These are phyloP conservation scores for Talaromyces sp. DNA, from an alignment of 2,329 filamentous ascomycete genomes.

Conservation along the genomic window DNA sequence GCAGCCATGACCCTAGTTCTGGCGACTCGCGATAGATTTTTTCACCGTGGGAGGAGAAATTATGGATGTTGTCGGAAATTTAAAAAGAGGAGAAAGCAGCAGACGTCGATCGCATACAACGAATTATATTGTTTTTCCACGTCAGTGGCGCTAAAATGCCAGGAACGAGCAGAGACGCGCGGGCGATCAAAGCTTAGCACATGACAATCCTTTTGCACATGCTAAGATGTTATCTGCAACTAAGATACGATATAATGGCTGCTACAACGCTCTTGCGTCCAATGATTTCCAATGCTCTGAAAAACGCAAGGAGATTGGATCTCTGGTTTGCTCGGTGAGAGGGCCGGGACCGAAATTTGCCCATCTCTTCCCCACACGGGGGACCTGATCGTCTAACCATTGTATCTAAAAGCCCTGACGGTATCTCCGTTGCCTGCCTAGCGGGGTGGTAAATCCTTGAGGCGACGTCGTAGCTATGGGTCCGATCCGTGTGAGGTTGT, in stretches of 20 bases:
- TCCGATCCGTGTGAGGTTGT: background rate
- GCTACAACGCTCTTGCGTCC: background rate
- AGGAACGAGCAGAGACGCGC: background rate
- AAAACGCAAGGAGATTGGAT: background rate
- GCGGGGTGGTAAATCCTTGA: background rate
- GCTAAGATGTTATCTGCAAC: background rate
- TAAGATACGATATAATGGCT: background rate
- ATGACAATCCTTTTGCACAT: background rate
- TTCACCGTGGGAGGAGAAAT: background rate
- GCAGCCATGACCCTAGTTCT: background rate
- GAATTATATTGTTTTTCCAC: background rate
- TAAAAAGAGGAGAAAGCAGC: background rate
- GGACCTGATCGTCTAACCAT: background rate
- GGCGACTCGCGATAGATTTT: background rate
- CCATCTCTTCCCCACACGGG: background rate
- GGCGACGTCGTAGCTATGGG: background rate
- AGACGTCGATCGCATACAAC: background rate
- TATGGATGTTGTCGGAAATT: background rate
- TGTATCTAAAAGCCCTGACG: background rate
- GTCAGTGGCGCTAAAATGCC: background rate
- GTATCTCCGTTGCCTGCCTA: background rate
- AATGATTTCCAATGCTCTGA: background rate
- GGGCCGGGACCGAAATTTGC: background rate
- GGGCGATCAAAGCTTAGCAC: background rate
- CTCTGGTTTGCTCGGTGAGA: background rate